Base-by-base conservation (phyloP, 768 basidiomycete species). In the Suillus discolor region DNA sequence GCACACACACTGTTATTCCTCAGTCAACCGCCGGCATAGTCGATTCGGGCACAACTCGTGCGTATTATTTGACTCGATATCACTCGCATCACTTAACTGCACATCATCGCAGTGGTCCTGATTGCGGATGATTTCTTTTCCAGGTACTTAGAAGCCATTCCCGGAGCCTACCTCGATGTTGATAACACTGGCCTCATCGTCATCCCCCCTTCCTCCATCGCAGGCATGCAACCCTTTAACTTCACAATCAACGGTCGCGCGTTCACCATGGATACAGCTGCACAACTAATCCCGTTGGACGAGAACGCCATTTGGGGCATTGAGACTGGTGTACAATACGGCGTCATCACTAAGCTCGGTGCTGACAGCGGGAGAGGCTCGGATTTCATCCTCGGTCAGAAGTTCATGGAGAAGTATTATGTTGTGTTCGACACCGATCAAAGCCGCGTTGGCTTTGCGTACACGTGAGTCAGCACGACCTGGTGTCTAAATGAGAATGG, bases 1-100 rank as follows among this genome's bases (percentile, higher is more conserved):
- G 72, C 36, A 18, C n/a, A 7, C 31, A 57, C 6, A 57, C 54
- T 6, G 28, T 71, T 42, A 72, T 77, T 15, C 57, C 66, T 6
- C 34, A 39, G 6, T 71, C 72, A n/a, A 67, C 62, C 16, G 72
- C 76, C 31, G 76, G 74, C 15, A 72, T 76, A 12, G 75, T 74
- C 38, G 73, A 75, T 61, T 70, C 70, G 7, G 75, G 74, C n/a
- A 73, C 74, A 23, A 70, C 71, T 18, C 67, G 69, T 72, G 62
- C 3, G 71, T 61, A 36, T 41, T 16, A 28, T 18, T 42, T 51
- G 23, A 20, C n/a, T 47, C 31, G 2, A 1, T 7, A 9, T 41
- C 25, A 49, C 41, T 49, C n/a, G 18, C 23, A 15, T 28, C 39
- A n/a, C 23, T 13, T 45, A 23, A 20, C 39, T 39, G 20, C 23